These are phyloP conservation scores for Pyrenochaeta sp. DNA, from an alignment of 2,329 filamentous ascomycete species.

Conservation along the genomic window DNA sequence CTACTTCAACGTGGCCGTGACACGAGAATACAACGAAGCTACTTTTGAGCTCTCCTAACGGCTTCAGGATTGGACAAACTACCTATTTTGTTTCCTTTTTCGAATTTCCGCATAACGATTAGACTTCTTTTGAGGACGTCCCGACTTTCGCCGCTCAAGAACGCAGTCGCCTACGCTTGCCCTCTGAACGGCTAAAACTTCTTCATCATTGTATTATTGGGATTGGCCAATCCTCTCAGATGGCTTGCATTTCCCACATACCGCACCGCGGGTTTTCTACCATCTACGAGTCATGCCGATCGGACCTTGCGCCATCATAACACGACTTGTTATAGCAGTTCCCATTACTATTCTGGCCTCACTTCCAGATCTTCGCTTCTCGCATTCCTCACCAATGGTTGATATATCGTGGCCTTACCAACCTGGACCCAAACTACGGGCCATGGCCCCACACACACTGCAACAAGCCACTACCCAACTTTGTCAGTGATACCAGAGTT, in stretches of 20 bases:
- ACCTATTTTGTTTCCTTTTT: neutral
- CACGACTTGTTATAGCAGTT: neutral
- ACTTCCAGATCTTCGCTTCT: neutral
- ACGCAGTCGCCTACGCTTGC: constrained; percentile 18
- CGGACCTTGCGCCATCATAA: constrained; percentile 2
- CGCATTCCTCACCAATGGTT: neutral
- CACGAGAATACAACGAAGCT: constrained; percentile 1
- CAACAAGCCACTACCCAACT: neutral
- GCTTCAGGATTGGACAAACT: neutral
- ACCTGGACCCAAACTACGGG: neutral
- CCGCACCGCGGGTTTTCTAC: neutral
- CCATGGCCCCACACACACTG: constrained; percentile 2
- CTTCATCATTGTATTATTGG: neutral
- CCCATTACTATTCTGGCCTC: neutral
- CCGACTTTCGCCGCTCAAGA: constrained; percentile 8
- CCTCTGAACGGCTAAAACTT: constrained; percentile 14
- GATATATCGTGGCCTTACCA: neutral
- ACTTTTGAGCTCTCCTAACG: neutral
- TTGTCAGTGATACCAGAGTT: neutral
- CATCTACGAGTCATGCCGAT: constrained; percentile 1
- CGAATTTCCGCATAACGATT: neutral
- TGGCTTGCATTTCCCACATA: neutral
- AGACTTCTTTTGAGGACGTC: neutral
- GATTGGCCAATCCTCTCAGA: neutral
- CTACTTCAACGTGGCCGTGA: neutral